phyloP scores from a whole-genome alignment of 148 eudicot species.

The Mesembryanthemum crystallinum region DNA sequence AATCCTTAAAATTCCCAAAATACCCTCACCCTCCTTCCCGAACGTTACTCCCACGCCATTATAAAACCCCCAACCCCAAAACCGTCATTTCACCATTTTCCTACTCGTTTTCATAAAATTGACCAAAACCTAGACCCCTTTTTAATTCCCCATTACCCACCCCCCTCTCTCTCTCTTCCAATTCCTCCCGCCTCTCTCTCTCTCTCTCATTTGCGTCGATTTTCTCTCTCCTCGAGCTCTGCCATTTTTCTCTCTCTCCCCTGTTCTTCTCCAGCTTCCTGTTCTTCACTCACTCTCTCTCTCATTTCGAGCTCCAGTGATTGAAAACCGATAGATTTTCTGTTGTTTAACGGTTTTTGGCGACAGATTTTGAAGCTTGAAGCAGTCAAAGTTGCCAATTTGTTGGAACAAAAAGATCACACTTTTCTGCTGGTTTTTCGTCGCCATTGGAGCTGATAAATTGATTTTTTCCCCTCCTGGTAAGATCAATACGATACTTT shows the following conservation, averaged over 20 bases:
- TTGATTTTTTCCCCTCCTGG: not conserved
- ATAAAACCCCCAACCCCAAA: not conserved
- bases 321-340: not conserved
- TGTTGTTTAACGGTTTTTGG: not conserved
- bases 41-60: conserved; percentile 18
- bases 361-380: not conserved
- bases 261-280: not conserved
- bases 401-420: not conserved
- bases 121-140: conserved; percentile 18
- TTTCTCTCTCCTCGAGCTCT: conserved; percentile 11
- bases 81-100: not conserved
- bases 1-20: not conserved
- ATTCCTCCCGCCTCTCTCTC: not conserved
- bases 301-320: not conserved
- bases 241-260: not conserved
- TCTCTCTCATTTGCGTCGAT: not conserved
- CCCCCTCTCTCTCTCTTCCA: no score
- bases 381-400: conserved; percentile 3
- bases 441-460: not conserved
- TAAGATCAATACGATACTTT: not conserved
- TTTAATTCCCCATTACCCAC: conserved; percentile 1
- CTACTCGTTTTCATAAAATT: not conserved
- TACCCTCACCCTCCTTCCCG: conserved; percentile 27
- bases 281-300: no score
- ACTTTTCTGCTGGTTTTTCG: not conserved